phyloP scores from a whole-genome alignment of 192 early-diverging fungal genomes.

The Paraglomus brasilianum region DNA sequence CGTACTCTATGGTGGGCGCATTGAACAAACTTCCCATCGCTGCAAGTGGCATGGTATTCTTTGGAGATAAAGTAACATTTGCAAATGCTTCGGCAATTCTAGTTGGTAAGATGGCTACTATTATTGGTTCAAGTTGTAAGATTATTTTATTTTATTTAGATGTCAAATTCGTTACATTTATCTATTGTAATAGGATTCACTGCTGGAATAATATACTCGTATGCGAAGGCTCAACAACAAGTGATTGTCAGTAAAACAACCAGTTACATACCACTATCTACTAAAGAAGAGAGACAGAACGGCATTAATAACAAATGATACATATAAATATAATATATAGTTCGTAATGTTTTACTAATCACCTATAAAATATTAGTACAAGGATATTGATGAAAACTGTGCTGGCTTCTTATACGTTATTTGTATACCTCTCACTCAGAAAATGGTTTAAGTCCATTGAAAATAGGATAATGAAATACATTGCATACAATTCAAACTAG shows the following conservation, averaged over 20 bases:
- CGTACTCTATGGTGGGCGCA: slow-evolving; percentile 96
- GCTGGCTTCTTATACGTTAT: too few relatives aligned
- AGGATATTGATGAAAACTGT: too few relatives aligned
- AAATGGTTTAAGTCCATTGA: too few relatives aligned
- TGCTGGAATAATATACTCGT: slow-evolving; percentile 12
- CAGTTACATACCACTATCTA: too few relatives aligned
- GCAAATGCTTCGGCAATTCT: slow-evolving; percentile 84
- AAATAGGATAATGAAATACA: too few relatives aligned
- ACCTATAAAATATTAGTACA: too few relatives aligned
- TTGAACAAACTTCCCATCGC: slow-evolving; percentile 98
- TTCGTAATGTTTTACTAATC: too few relatives aligned
- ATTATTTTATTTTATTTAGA: not conserved
- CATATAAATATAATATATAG: too few relatives aligned
- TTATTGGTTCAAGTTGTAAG: not conserved
- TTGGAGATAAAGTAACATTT: slow-evolving; percentile 80
- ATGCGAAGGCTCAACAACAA: slow-evolving; percentile 5
- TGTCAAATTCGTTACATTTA: not conserved
- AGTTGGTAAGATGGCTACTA: slow-evolving; percentile 56
- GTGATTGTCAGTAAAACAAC: not conserved
- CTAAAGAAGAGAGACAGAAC: too few relatives aligned
- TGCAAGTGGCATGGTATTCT: slow-evolving; percentile 92
- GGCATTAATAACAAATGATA: too few relatives aligned
- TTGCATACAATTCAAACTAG: too few relatives aligned
- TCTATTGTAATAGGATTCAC: not conserved
- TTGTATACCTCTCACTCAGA: too few relatives aligned